Evolutionary conservation across 2,329 filamentous ascomycete genomes (phyloP).

Genomic region (Botrytis elliptica): DNA sequence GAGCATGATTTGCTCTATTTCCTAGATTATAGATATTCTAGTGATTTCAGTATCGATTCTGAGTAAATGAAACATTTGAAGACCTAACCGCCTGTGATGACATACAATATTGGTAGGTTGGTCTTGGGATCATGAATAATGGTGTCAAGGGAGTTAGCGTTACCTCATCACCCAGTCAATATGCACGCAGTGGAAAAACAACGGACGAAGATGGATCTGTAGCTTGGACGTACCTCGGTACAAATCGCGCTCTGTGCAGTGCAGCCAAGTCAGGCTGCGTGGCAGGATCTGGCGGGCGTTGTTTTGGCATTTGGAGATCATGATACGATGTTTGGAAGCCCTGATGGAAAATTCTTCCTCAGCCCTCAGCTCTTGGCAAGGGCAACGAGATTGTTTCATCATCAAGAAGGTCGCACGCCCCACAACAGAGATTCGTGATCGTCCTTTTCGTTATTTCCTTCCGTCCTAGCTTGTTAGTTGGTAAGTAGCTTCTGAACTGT

Average conservation of each 20-base stretch:
- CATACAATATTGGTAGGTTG: background rate
- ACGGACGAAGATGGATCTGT: background rate
- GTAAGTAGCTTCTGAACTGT: background rate
- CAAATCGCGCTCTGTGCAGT: slow-evolving; percentile 3
- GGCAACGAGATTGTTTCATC: slow-evolving; percentile 4
- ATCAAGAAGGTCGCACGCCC: background rate
- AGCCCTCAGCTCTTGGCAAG: slow-evolving; percentile 4
- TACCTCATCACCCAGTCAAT: background rate
- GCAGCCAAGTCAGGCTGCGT: slow-evolving; percentile 7
- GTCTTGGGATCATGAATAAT: slow-evolving; percentile 1
- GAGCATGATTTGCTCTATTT: background rate
- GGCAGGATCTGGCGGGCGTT: slow-evolving; percentile 8
- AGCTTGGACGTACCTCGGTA: slow-evolving; percentile 16
- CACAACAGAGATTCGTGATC: slow-evolving; percentile 6
- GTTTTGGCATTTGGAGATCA: background rate
- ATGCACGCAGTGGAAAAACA: background rate
- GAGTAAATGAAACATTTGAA: background rate
- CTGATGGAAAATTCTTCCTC: slow-evolving; percentile 3
- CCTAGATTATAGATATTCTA: background rate
- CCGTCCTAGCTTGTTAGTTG: background rate
- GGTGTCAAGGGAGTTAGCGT: slow-evolving; percentile 4
- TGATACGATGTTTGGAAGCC: slow-evolving; percentile 10
- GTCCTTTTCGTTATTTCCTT: background rate
- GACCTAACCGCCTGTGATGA: background rate
- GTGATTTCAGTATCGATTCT: background rate